Conservation (phyloP, 2,329 filamentous ascomycete genomes). For the Apiospora phragmitis region DNA sequence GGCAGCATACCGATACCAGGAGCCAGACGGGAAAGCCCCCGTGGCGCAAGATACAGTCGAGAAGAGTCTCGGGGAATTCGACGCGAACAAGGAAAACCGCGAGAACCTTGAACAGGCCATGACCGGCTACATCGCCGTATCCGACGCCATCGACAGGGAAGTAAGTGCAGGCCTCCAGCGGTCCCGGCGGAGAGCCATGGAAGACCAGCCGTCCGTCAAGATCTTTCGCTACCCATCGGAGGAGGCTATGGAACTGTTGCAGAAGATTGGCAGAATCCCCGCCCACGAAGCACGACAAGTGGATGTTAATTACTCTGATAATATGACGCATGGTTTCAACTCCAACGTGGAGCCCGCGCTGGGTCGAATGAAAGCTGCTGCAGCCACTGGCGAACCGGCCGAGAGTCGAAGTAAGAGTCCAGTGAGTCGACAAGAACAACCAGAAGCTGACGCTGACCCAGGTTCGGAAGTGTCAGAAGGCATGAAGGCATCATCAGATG, state of each 20-base stretch:
- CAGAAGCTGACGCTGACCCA: slow-evolving; percentile 31
- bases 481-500: slow-evolving; percentile 44
- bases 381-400: slow-evolving; percentile 19
- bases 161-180: slow-evolving; percentile 20
- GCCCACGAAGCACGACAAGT: slow-evolving; percentile 18
- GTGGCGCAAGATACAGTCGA: slow-evolving; percentile 33
- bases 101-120: slow-evolving; percentile 32
- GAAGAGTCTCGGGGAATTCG: slow-evolving; percentile 39
- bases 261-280: neutral
- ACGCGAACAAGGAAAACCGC: slow-evolving; percentile 32
- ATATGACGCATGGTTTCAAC: slow-evolving; percentile 23
- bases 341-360: slow-evolving; percentile 28
- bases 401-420: slow-evolving; percentile 11
- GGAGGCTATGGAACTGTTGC: neutral
- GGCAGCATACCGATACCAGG: slow-evolving; percentile 34
- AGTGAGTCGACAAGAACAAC: slow-evolving; percentile 13
- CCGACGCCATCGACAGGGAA: slow-evolving; percentile 28
- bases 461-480: slow-evolving; percentile 49
- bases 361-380: slow-evolving; percentile 24
- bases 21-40: slow-evolving; percentile 32
- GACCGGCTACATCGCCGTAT: slow-evolving; percentile 28
- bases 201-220: slow-evolving; percentile 5
- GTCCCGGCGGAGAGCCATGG: slow-evolving; percentile 17
- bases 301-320: slow-evolving; percentile 22
- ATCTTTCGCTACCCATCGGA: slow-evolving; percentile 8